Evolutionary conservation across 768 basidiomycete genomes (phyloP), one percentile per base, ranked within the genome.

Genomic region (Rhodotorula babjevae): DNA sequence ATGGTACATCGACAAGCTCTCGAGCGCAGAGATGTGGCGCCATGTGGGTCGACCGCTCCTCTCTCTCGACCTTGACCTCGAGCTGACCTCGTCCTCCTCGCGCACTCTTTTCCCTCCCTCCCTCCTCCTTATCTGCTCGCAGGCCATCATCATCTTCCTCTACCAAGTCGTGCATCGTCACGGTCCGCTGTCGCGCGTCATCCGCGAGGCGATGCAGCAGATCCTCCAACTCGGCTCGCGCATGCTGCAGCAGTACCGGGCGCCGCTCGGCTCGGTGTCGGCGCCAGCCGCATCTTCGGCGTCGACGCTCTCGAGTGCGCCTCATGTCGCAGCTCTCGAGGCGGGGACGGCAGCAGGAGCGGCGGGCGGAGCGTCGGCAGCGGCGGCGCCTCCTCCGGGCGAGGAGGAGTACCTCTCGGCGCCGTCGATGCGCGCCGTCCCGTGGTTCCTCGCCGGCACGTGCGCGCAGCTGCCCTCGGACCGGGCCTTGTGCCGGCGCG

Each of bases 371-470:
- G 50, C 47, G 19, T 23, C 47, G 10, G 4, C 50, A 9, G 4
- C 50, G 50, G 50, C 50, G 25, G 53, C 15, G 5, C 15, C 14
- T 15, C 53, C 27, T 25, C 50, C 50, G 6, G 27, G 23, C 11
- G 27, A n/a, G n/a, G 53, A 55, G 14, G 53, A 55, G 27, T 55
- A 68, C 59, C 59, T 65, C 60, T 65, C 36, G 33, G 55, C 69
- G 14, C 58, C 67, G 29, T 53, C 67, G 27, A 59, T 49, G 16
- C 71, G 71, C 49, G 69, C 65, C n/a, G 66, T 64, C 1, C 74
- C 74, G 18, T 75, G 67, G 67, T 71, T 71, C 74, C 67, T 75
- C 58, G 74, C 74, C 27, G 74, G 70, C 27, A 71, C 74, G 19
- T 64, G 65, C 61, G 59, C 74, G 15, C 33, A 42, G 33, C n/a